Percentiles rank a stretch among this genome's conserved stretches.
phyloP scores from a whole-genome alignment of 345 rosid genomes.

The Hibiscus syriacus region DNA sequence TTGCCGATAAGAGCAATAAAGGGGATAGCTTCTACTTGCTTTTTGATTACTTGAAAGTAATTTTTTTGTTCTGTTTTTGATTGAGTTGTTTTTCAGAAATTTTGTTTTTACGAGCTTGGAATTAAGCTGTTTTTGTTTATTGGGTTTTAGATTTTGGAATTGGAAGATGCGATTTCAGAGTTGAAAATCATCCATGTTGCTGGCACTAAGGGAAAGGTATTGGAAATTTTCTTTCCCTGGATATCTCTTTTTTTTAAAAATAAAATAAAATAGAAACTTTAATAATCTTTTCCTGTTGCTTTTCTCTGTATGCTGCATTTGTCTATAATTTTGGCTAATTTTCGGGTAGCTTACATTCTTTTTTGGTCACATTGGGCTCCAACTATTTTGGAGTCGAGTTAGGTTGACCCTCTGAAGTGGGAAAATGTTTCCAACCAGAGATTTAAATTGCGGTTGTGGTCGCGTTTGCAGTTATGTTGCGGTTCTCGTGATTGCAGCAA shows the following conservation, averaged over 20 bases:
- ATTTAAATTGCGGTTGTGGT: no score
- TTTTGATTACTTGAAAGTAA: slow-evolving; percentile 68
- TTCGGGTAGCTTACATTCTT: not conserved
- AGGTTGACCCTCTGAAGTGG: not conserved
- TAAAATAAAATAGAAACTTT: no score
- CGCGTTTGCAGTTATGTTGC: no score
- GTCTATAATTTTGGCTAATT: not conserved
- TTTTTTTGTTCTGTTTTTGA: not conserved
- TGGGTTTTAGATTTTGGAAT: slow-evolving; percentile 56
- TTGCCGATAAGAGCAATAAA: slow-evolving; percentile 56
- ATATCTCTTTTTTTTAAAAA: not conserved
- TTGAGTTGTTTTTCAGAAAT: not conserved
- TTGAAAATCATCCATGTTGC: slow-evolving; percentile 92
- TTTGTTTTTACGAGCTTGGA: not conserved
- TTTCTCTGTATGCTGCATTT: not conserved
- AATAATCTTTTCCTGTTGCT: not conserved
- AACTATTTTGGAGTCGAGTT: not conserved
- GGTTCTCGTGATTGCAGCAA: no score
- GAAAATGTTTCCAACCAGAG: not conserved
- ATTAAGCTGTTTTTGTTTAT: not conserved
- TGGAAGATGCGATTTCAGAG: slow-evolving; percentile 61
- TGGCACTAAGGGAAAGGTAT: slow-evolving; percentile 96
- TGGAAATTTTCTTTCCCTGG: not conserved
- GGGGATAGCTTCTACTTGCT: slow-evolving; percentile 72
- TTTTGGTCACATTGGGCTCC: not conserved